Conservation (phyloP, 1,284 basidiomycete genomes). For the Vanrija sp. region DNA sequence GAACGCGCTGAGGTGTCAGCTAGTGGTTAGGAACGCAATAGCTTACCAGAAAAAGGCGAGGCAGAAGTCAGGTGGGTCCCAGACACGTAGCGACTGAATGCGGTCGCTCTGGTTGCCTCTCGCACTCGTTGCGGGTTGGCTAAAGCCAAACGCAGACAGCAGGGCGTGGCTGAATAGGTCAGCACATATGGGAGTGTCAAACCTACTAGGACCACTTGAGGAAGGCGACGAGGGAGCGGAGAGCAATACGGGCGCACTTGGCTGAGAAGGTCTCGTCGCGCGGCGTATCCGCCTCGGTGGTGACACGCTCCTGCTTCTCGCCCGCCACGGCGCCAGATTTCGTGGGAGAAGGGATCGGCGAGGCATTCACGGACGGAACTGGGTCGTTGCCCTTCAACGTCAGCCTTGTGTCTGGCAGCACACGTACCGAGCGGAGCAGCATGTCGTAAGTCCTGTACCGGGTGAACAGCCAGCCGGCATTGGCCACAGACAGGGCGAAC, state of each 20-base stretch:
- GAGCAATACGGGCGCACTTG: background rate
- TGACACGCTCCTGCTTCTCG: background rate
- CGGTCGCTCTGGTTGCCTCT: conserved; percentile 20
- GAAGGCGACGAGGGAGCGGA: conserved; percentile 9
- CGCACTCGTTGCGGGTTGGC: background rate
- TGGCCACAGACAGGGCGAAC: conserved; percentile 28
- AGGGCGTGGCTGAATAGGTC: conserved; percentile 11
- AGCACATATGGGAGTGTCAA: background rate
- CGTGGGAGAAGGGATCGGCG: conserved; percentile 31
- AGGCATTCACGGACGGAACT: conserved; percentile 36
- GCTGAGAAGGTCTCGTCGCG: background rate
- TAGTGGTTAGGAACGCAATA: background rate
- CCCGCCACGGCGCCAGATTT: background rate
- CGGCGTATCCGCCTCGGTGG: background rate
- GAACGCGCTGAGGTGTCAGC: conserved; percentile 27
- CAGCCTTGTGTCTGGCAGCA: background rate
- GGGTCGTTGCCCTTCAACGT: conserved; percentile 26
- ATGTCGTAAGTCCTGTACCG: conserved; percentile 42
- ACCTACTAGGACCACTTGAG: conserved; percentile 31
- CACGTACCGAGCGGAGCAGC: conserved; percentile 39
- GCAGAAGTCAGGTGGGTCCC: conserved; percentile 49
- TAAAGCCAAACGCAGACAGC: background rate
- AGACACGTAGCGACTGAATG: conserved; percentile 44
- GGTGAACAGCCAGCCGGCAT: conserved; percentile 42
- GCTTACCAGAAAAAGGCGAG: conserved; percentile 47